Base-by-base conservation (phyloP, 2,329 filamentous ascomycete species). In the Penicillium freii region DNA sequence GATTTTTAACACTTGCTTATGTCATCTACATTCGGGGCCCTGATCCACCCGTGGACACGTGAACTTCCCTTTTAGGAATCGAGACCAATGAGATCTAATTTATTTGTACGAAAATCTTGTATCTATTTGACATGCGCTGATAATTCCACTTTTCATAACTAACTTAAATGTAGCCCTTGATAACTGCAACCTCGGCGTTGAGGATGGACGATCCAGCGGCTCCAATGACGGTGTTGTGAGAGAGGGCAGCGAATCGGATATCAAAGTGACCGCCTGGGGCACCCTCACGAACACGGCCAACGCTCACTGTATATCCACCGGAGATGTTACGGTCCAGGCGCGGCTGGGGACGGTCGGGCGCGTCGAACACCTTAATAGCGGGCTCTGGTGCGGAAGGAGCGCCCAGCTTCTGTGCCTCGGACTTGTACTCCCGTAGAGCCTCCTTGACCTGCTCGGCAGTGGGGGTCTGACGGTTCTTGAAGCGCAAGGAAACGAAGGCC, bases 201-300 rank as follows among this genome's bases (percentile, higher is more conserved):
- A 97, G 77, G 76, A 97, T 96, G 33, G 91, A 96, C 2, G 91
- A 95, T 11, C 94, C 94, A n/a, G 93, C 92, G 33, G 94, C 94
- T 64, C 93, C 93, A 73, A 99, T 93, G 55, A 99, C 89, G 60
- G 93, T 90, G 71, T 90, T 90, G 71, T 97, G 94, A 71, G 91
- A 96, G 66, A 97, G 80, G 25, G 92, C 91, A 61, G 94, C 92
- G 75, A 97, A 97, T 75, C 95, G 92, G 73, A 97, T 84, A 72
- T 97, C 94, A 69, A 97, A 97, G 64, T 96, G 88, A 21, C 90
- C 91, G 62, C 87, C 89, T 43, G 74, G 66, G 66, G 91, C 89
- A 68, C 96, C 92, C 74, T 93, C 87, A 46, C 94, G 81, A 29
- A 97, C 84, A 27, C 93, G 84, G 8, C 93, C 93, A 21, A 97